Conservation (phyloP, 2,329 filamentous ascomycete genomes). For the Penicillium sp. region DNA sequence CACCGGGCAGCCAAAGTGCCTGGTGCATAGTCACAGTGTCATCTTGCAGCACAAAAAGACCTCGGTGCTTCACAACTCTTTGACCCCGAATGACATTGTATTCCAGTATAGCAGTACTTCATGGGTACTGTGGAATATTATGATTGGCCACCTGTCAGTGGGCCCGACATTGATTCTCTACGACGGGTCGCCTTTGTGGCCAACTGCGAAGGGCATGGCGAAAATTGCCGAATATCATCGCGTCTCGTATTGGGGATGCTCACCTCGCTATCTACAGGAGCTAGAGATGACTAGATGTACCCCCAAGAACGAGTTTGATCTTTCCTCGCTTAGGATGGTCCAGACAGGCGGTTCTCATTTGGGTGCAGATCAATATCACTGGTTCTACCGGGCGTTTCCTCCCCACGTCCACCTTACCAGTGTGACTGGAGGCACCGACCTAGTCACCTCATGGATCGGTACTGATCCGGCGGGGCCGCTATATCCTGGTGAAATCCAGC, state of each 20-base stretch:
- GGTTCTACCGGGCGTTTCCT: constrained; percentile 44
- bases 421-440: constrained; percentile 54
- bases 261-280: constrained; percentile 51
- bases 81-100: constrained; percentile 44
- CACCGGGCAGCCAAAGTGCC: constrained; percentile 51
- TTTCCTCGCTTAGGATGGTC: constrained; percentile 46
- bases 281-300: constrained; percentile 40
- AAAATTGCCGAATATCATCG: constrained; percentile 19
- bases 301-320: constrained; percentile 44
- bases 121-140: constrained; percentile 54
- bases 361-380: constrained; percentile 48
- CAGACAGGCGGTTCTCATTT: constrained; percentile 53
- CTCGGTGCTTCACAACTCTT: constrained; percentile 49
- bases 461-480: constrained; percentile 49
- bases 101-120: constrained; percentile 54
- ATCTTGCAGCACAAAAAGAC: constrained; percentile 52
- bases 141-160: constrained; percentile 48
- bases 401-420: constrained; percentile 43
- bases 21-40: constrained; percentile 50
- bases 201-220: constrained; percentile 38
- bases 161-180: constrained; percentile 50
- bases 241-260: constrained; percentile 45
- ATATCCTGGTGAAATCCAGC: constrained; percentile 51
- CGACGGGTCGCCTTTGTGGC: constrained; percentile 50
- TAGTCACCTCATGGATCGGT: constrained; percentile 49